Conservation (phyloP, 371 early-diverging fungal genomes). For the Sanchytrium tribonematis region DNA sequence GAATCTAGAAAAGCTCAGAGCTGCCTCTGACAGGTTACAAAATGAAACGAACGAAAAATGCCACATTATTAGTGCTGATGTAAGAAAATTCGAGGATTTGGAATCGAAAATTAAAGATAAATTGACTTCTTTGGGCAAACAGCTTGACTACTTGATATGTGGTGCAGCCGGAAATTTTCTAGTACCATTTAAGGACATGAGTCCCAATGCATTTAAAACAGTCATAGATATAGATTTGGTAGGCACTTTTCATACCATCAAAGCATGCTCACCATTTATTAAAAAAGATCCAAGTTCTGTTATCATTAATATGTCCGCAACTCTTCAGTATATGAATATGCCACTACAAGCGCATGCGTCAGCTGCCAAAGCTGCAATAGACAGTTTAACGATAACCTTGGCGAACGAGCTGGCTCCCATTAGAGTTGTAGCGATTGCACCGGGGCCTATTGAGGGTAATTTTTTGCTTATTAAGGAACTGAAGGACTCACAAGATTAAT, state of each 20-base stretch:
- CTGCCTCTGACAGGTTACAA: conserved; percentile 33
- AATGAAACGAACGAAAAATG: conserved; percentile 21
- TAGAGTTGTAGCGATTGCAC: conserved; percentile 26
- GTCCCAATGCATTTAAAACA: conserved; percentile 38
- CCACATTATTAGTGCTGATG: conserved; percentile 11
- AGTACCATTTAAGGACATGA: conserved; percentile 28
- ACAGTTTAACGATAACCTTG: conserved; percentile 14
- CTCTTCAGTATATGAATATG: conserved; percentile 28
- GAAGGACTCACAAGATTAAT: conserved; percentile 17
- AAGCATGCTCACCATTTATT: conserved; percentile 35
- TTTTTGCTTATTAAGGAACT: conserved; percentile 20
- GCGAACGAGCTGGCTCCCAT: conserved; percentile 29
- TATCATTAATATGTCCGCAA: conserved; percentile 36
- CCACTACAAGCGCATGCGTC: conserved; percentile 21
- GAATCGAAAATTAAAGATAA: conserved; percentile 33
- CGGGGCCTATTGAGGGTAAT: conserved; percentile 10
- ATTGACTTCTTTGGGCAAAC: conserved; percentile 28
- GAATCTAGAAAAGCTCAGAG: conserved; percentile 23
- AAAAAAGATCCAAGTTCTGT: conserved; percentile 32
- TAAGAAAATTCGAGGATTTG: conserved; percentile 27
- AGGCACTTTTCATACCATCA: conserved; percentile 44
- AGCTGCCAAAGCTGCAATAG: conserved; percentile 26
- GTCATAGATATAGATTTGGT: conserved; percentile 22
- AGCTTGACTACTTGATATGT: conserved; percentile 5
- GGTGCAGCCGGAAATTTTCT: conserved; percentile 51